These are phyloP conservation scores for Flagelloscypha sp. DNA, from an alignment of 768 basidiomycete genomes.

Conservation along the genomic window DNA sequence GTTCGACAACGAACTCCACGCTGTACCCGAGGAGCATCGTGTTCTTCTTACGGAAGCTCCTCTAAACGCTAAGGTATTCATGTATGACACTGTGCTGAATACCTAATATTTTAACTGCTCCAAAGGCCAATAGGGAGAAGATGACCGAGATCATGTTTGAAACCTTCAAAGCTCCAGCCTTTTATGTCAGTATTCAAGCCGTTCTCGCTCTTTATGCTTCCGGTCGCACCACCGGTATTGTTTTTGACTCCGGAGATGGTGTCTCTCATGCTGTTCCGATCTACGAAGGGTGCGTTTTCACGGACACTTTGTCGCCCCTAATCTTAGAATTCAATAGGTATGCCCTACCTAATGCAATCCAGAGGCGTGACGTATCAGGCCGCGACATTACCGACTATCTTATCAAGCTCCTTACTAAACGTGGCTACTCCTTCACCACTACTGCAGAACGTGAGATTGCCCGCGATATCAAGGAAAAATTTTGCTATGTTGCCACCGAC, in stretches of 20 bases:
- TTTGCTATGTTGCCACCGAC: constrained; percentile 91
- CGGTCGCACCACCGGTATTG: constrained; percentile 91
- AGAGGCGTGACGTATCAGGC: constrained; percentile 45
- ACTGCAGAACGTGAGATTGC: constrained; percentile 92
- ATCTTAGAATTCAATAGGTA: too few species aligned
- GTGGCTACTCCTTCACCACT: constrained; percentile 92
- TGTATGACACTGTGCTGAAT: too few species aligned
- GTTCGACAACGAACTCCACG: constrained; percentile 79
- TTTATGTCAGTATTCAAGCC: constrained; percentile 70
- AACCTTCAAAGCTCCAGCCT: constrained; percentile 68
- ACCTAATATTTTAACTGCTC: too few species aligned
- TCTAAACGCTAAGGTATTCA: too few species aligned
- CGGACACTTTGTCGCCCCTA: too few species aligned
- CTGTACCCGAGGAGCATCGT: constrained; percentile 71
- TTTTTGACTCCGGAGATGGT: constrained; percentile 94
- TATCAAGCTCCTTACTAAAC: constrained; percentile 83
- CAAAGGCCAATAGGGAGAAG: constrained; percentile 63
- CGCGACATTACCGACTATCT: constrained; percentile 45
- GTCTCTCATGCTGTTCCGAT: constrained; percentile 95
- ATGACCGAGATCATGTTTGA: constrained; percentile 79
- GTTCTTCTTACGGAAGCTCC: constrained; percentile 67
- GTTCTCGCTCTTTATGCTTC: constrained; percentile 84
- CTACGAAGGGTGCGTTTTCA: constrained; percentile 86
- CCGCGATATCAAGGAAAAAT: constrained; percentile 94
- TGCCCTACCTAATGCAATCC: constrained; percentile 53